Evolutionary conservation across 2,329 filamentous ascomycete species (phyloP), one percentile per base, ranked within the genome.

Genomic region (Ceratocystis papillata): DNA sequence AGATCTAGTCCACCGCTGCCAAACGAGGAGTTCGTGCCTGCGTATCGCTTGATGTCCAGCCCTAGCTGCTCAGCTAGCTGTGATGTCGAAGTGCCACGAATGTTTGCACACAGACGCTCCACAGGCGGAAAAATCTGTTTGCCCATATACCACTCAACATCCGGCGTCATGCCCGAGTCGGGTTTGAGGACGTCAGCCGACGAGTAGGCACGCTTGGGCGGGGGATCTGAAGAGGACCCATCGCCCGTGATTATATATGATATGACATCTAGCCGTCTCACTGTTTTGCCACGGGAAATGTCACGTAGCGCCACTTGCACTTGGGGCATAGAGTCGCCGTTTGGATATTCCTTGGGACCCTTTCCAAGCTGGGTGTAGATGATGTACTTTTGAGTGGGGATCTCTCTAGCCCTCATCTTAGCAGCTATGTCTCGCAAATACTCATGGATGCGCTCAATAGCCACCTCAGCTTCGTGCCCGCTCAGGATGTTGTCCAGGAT

Each of bases 121-220:
- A 99, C 94, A 0, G 94, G 94, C 10, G 94, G 94, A 77, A 99
- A 90, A 67, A 99, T 96, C 76, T 99, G 94, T 79, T 99, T 99
- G 79, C 90, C 88, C 48, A 99, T 84, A 75, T 99, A 99, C 83
- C 92, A 97, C 73, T 99, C 94, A n/a, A 96, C 83, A 73, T 99
- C 94, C 1, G 92, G 90, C 67, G 87, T 82, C 5, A 99, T 81
- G 0, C 80, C 87, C 0, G 87, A 86, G 70, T 89, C 88, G 17
- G 84, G 73, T 73, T 94, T 95, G 67, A 89, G 79, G 20, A 96
- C 86, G 74, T 99, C 94, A 67, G 91, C 87, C 1, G 90, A 87
- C 4, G 88, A 87, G 74, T 90, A 93, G 2, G 94, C 93, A 70
- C 95, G 90, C 77, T 96, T 96, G 25, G 94, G 89, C 1, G 90